A percentile compares a stretch with the other conserved stretches of the same genome.
Conservation (phyloP, 2,329 filamentous ascomycete genomes). For the Trichoderma sp. region DNA sequence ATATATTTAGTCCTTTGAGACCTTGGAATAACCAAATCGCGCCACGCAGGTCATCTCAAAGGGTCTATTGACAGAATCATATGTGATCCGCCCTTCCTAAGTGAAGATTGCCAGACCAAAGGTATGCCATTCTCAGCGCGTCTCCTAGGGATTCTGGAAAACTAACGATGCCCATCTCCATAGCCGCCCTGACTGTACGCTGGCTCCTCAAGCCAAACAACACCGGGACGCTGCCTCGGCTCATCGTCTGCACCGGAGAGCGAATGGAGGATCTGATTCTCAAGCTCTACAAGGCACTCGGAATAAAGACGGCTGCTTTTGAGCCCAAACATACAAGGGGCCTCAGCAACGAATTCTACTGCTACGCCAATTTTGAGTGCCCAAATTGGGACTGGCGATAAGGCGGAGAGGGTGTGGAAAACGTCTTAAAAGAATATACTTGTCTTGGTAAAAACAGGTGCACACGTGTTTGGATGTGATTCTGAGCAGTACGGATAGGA, state of each 20-base stretch:
- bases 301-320: conserved; percentile 66
- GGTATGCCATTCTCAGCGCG: conserved; percentile 43
- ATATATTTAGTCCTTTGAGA: too few species aligned
- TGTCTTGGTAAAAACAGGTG: neutral
- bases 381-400: conserved; percentile 49
- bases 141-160: neutral
- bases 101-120: conserved; percentile 79
- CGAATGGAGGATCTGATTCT: conserved; percentile 66
- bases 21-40: neutral
- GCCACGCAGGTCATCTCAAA: conserved; percentile 49
- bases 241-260: conserved; percentile 77
- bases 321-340: conserved; percentile 70
- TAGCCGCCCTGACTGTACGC: conserved; percentile 72
- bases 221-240: conserved; percentile 32
- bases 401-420: neutral
- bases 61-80: conserved; percentile 69
- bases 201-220: conserved; percentile 60
- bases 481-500: neutral
- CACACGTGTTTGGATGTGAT: neutral
- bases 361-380: conserved; percentile 77
- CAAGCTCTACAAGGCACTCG: conserved; percentile 67
- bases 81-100: conserved; percentile 77
- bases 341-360: conserved; percentile 78
- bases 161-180: neutral
- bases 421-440: neutral